Evolutionary conservation across 176 grass and related monocot genomes (phyloP), one percentile per base, ranked within the genome.

Genomic region (Triticum dicoccoides): DNA sequence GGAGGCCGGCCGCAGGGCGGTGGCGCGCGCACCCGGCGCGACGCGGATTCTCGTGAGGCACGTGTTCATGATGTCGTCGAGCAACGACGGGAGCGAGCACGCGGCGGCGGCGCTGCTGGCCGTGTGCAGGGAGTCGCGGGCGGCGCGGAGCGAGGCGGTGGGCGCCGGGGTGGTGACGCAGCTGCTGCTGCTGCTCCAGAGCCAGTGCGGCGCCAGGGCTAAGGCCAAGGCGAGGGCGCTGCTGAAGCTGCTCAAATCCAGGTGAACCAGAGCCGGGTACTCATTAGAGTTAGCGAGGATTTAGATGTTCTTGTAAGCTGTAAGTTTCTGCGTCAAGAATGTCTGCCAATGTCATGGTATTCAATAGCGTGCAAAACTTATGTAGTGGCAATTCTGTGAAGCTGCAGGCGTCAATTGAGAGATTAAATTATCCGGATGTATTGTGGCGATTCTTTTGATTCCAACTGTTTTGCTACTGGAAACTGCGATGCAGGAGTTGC

Each of bases 131-230:
- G 90, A 88, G 51, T 94, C 90, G 9, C 51, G 56, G 45, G 78
- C 42, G 12, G 87, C 88, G 8, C 82, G 77, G 51, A 61, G 54
- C 21, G 84, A 92, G 75, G 92, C 90, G 18, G 84, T 86, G 23
- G 78, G 34, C 14, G 93, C 90, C 6, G 94, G 97, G 27, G 64
- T 96, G 33, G 86, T 99, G 77, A 90, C 84, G 49, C 94, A 94
- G 83, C 24, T 88, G 59, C 86, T 96, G 76, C 79, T 96, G 80
- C 93, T 99, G 62, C 92, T 98, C 32, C 96, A 99, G 91, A 96
- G 94, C 85, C 97, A 96, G 76, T 91, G 97, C 85, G 83, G 90
- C 65, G 44, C 84, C 82, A 91, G 68, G 87, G 89, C 87, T 5
- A 96, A 92, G 84, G 65, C 64, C 64, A 92, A 90, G 86, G 93